Evolutionary conservation across 441 rosid genomes (phyloP).

Genomic region (Gossypium schwendimanii): DNA sequence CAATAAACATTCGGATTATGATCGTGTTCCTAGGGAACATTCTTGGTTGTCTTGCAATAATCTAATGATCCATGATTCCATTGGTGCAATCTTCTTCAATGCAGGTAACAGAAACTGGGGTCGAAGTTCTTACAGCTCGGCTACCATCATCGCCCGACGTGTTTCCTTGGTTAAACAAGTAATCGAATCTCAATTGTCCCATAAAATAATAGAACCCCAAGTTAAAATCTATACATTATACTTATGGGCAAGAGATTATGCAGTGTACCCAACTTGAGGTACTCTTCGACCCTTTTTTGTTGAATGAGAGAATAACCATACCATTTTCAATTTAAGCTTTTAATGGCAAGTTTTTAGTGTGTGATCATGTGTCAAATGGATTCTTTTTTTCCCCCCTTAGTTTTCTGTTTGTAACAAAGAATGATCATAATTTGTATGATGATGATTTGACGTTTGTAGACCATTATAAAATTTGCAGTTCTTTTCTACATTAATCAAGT

Average conservation of each 20-base stretch:
- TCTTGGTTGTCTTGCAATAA: background rate
- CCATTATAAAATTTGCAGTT: background rate
- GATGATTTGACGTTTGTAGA: background rate
- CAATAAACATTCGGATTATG: background rate
- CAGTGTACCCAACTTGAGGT: background rate
- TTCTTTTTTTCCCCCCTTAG: background rate
- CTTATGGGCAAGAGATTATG: background rate
- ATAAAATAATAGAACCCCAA: background rate
- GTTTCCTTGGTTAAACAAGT: conserved; percentile 62
- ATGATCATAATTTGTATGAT: background rate
- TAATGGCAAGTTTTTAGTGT: background rate
- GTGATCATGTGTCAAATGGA: background rate
- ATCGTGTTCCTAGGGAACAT: background rate
- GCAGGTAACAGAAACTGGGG: conserved; percentile 88
- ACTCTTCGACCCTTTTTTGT: background rate
- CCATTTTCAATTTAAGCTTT: background rate
- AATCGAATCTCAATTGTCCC: background rate
- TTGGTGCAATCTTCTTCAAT: background rate
- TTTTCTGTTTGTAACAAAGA: background rate
- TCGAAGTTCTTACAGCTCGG: conserved; percentile 79
- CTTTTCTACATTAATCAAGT: background rate
- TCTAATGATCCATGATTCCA: background rate
- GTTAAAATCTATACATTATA: background rate
- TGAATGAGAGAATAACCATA: background rate
- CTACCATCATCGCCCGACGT: conserved; percentile 72